Evolutionary conservation across 2,329 filamentous ascomycete genomes (phyloP), one percentile per base, ranked within the genome.

Genomic region (Thielaviopsis punctulata): DNA sequence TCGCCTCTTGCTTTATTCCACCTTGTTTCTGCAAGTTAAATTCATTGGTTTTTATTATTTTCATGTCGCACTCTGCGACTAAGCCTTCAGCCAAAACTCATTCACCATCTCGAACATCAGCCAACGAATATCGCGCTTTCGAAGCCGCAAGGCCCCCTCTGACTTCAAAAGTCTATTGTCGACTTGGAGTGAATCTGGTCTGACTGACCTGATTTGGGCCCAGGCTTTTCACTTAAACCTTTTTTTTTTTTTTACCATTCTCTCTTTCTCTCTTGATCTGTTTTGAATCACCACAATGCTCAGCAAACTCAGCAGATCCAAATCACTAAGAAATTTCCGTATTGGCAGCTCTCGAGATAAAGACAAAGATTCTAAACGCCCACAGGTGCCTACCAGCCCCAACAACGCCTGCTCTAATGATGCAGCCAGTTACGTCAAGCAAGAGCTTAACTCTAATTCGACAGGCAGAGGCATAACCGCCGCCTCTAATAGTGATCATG

Each of bases 221-320:
- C 23, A n/a, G 8, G 9, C 15, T 50, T 23, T 18, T 43, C 30
- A 12, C 30, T 36, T 12, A 36, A 15, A 15, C 30, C 12, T 36
- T 36, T 3, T 36, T 36, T 36, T 36, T 36, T n/a, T 36, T 15
- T 33, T 27, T 10, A 27, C 25, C 13, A 12, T 36, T 36, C 9
- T 15, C 13, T 15, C 30, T 15, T 36, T 15, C n/a, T 4, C 12
- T 36, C 30, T 36, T 36, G 10, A 10, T 3, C 27, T 33, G 10
- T 8, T 3, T 33, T 36, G 13, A 36, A 36, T 5, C 30, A 3
- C n/a, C 30, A 36, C 30, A 12, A 55, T 55, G 53, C 39, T 55
- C n/a, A 41, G 53, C 46, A 55, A 55, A 49, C 46, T 55, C 23
- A 22, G 45, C n/a, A 45, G 53, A 12, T 52, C 53, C 19, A 55